These are phyloP conservation scores for Tuber borchii DNA, from an alignment of 495 filamentous ascomycete genomes.

Conservation along the genomic window DNA sequence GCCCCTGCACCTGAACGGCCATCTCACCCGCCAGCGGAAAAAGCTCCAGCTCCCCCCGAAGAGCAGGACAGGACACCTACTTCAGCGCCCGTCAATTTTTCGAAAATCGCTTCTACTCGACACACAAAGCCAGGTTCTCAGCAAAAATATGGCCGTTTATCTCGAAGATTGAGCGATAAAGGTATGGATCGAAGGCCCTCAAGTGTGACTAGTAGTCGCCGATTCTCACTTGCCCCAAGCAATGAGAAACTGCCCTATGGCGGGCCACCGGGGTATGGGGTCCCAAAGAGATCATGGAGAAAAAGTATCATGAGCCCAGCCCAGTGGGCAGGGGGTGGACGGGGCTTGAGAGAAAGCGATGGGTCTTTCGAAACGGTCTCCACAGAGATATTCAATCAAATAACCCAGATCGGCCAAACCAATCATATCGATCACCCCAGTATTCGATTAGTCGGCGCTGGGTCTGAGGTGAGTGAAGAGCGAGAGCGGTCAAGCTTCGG, in stretches of 20 bases:
- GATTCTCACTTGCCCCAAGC: slow-evolving; percentile 16
- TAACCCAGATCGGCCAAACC: slow-evolving; percentile 22
- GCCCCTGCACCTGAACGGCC: slow-evolving; percentile 17
- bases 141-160: slow-evolving; percentile 9
- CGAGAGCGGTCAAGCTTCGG: slow-evolving; percentile 20
- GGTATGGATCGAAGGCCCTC: slow-evolving; percentile 16
- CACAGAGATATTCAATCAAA: slow-evolving; percentile 34
- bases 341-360: slow-evolving; percentile 31
- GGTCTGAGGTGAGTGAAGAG: slow-evolving; percentile 18
- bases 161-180: slow-evolving; percentile 16
- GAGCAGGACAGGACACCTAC: slow-evolving; percentile 5
- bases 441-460: slow-evolving; percentile 28
- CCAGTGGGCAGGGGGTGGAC: slow-evolving; percentile 26
- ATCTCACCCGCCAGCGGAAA: slow-evolving; percentile 16
- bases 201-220: slow-evolving; percentile 21
- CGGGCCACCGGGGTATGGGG: slow-evolving; percentile 29
- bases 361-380: slow-evolving; percentile 35
- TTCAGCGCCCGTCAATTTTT: slow-evolving; percentile 17
- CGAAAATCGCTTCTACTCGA: slow-evolving; percentile 10
- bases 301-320: slow-evolving; percentile 22
- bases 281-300: slow-evolving; percentile 34
- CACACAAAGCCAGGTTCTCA: slow-evolving; percentile 13
- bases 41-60: background rate
- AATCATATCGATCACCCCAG: slow-evolving; percentile 30
- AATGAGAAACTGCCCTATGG: slow-evolving; percentile 29